A percentile compares a stretch with the other conserved stretches of the same genome.
phyloP scores from a whole-genome alignment of 1,139 yeast species.

The Geotrichum australiense region DNA sequence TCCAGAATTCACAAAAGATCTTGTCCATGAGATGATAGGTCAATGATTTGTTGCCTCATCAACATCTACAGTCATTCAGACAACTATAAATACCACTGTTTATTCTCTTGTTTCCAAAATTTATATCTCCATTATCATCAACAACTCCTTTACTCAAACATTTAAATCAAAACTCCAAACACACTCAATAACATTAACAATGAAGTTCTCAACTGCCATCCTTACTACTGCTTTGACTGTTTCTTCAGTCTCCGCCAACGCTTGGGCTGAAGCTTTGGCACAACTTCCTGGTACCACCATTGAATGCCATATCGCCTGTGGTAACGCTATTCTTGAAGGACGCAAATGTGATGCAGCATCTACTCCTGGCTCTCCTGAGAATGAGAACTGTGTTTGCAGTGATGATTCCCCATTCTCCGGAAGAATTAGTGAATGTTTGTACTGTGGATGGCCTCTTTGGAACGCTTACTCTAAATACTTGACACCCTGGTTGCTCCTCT shows the following conservation, averaged over 20 bases:
- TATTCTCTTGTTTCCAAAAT: too few relatives aligned
- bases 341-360: constrained; percentile 10
- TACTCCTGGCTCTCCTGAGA: not conserved
- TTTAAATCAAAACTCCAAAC: too few relatives aligned
- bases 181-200: too few relatives aligned
- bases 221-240: not conserved
- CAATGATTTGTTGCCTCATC: too few relatives aligned
- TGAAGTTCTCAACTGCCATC: too few relatives aligned
- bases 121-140: too few relatives aligned
- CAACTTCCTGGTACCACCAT: constrained; percentile 15
- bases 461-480: constrained; percentile 6
- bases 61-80: too few relatives aligned
- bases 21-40: too few relatives aligned
- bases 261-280: constrained; percentile 14
- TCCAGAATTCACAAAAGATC: too few relatives aligned
- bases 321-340: constrained; percentile 15
- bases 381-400: constrained; percentile 12
- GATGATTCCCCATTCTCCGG: constrained; percentile 8
- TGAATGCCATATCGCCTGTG: constrained; percentile 15
- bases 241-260: constrained; percentile 2
- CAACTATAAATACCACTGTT: too few relatives aligned
- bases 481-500: not conserved
- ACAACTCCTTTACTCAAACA: too few relatives aligned
- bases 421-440: constrained; percentile 6
- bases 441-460: constrained; percentile 12